Base-by-base conservation (phyloP, 1,284 basidiomycete species). In the Ceratobasidium theobromae region DNA sequence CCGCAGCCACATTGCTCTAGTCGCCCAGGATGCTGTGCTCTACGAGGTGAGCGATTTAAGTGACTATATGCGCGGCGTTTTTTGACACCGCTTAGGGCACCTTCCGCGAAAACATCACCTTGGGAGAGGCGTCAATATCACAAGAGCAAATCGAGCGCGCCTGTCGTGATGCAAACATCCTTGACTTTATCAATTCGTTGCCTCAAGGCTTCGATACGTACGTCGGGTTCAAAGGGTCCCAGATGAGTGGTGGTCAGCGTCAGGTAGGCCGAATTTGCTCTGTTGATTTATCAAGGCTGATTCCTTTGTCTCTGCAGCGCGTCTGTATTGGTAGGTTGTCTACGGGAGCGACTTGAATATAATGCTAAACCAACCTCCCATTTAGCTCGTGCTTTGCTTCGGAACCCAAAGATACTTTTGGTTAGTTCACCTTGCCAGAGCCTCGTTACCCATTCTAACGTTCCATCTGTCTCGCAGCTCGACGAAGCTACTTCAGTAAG, bases 211-310 rank as follows among this genome's bases (percentile, higher is more conserved):
- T 79, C 53, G 76, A 79, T 35, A 78, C 77, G 0, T 73, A 76
- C 38, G 72, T 79, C 27, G 79, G 79, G 0, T 71, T 77, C 67
- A 79, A 78, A 62, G 79, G 78, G 12, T 72, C 73, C 3, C 73
- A 75, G 52, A 70, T 80, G 33, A 93, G 90, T 38, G 95, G 95
- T 72, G 75, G 74, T 6, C 79, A 79, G 6, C 79, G 79, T 5
- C 78, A 80, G 69, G 72, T 64, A 12, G 9, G 60, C 53, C 2
- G 9, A 11, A 9, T 18, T 38, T 16, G 4, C 8, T 6, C 16
- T 30, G 1, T 4, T 28, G 11, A 41, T 18, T 18, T 23, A 32
- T 0, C 46, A 2, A 27, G 11, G 49, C 32, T 25, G 4, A 58
- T 27, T n/a, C n/a, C 4, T 16, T 35, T 45, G 3, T 11, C 35